Evolutionary conservation across 2,329 filamentous ascomycete species (phyloP).

Genomic region (Didymella exigua): DNA sequence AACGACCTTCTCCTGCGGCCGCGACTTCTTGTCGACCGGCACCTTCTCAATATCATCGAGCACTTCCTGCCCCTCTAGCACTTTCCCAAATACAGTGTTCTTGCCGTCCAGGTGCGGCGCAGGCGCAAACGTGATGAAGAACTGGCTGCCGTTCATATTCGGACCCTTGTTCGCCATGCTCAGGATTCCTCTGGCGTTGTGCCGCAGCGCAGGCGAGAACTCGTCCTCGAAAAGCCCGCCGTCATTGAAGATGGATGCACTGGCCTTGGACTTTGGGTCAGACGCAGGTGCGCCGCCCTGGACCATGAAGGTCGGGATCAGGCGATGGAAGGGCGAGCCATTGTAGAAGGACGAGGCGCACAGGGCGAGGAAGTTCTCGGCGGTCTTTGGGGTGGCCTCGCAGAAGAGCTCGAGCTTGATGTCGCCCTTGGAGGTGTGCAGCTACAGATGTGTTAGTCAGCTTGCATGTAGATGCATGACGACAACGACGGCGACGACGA

Average conservation of each 20-base stretch:
- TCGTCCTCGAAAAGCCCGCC: constrained; percentile 74
- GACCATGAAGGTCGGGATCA: constrained; percentile 81
- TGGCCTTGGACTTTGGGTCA: constrained; percentile 64
- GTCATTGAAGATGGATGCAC: constrained; percentile 70
- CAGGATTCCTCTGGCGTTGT: constrained; percentile 71
- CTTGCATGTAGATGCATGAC: not conserved
- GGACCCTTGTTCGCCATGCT: constrained; percentile 82
- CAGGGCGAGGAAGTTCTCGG: constrained; percentile 88
- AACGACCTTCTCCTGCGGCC: constrained; percentile 68
- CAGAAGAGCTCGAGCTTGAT: constrained; percentile 97
- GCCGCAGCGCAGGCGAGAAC: constrained; percentile 71
- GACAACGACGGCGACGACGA: not conserved
- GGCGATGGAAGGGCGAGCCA: constrained; percentile 75
- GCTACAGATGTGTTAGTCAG: constrained; percentile 38
- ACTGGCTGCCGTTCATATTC: constrained; percentile 77
- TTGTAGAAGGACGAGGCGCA: constrained; percentile 81
- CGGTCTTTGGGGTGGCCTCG: constrained; percentile 89
- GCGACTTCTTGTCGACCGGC: constrained; percentile 77
- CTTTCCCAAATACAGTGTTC: constrained; percentile 82
- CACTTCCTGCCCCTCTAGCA: constrained; percentile 65
- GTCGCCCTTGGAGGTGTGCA: constrained; percentile 88
- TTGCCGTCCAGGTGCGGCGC: constrained; percentile 81
- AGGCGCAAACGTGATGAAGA: constrained; percentile 79
- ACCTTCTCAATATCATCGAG: constrained; percentile 73
- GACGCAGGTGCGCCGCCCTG: constrained; percentile 69